phyloP scores from a whole-genome alignment of 1,284 basidiomycete species.

The Anthracocystis walkeri region DNA sequence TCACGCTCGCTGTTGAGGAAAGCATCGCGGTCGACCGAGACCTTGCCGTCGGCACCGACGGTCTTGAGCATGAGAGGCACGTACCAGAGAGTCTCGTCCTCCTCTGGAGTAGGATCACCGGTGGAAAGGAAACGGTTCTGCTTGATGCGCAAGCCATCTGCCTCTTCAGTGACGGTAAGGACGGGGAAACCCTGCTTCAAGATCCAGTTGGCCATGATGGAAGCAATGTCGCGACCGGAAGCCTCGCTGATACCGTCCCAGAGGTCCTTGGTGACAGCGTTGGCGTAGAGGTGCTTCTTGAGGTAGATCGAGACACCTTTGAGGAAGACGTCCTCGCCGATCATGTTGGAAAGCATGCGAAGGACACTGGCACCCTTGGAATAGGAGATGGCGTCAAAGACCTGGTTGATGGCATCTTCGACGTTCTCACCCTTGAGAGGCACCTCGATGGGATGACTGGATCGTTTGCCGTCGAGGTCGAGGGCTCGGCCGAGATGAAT shows the following conservation, averaged over 20 bases:
- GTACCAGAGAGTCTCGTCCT: conserved; percentile 91
- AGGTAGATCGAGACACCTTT: conserved; percentile 81
- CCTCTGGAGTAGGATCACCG: conserved; percentile 77
- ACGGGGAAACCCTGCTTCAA: conserved; percentile 82
- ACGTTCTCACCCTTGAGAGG: conserved; percentile 71
- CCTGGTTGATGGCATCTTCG: conserved; percentile 67
- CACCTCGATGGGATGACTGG: conserved; percentile 95
- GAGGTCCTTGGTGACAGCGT: conserved; percentile 86
- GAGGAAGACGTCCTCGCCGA: conserved; percentile 82
- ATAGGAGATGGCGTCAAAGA: conserved; percentile 71
- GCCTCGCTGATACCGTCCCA: conserved; percentile 88
- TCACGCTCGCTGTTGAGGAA: conserved; percentile 79
- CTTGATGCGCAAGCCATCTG: conserved; percentile 73
- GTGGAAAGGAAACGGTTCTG: conserved; percentile 95
- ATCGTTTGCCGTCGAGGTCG: conserved; percentile 85
- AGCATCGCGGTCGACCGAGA: conserved; percentile 76
- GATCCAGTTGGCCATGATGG: conserved; percentile 93
- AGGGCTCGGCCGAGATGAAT: conserved; percentile 76
- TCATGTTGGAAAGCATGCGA: conserved; percentile 83
- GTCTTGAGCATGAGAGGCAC: conserved; percentile 84
- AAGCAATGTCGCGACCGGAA: conserved; percentile 81
- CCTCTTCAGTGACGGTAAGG: conserved; percentile 82
- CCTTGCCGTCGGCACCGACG: conserved; percentile 75
- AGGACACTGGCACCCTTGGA: conserved; percentile 76
- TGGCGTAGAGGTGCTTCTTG: conserved; percentile 84